Evolutionary conservation across 371 early-diverging fungal genomes (phyloP), one percentile per base, ranked within the genome.

Genomic region (Phascolomyces articulosus): DNA sequence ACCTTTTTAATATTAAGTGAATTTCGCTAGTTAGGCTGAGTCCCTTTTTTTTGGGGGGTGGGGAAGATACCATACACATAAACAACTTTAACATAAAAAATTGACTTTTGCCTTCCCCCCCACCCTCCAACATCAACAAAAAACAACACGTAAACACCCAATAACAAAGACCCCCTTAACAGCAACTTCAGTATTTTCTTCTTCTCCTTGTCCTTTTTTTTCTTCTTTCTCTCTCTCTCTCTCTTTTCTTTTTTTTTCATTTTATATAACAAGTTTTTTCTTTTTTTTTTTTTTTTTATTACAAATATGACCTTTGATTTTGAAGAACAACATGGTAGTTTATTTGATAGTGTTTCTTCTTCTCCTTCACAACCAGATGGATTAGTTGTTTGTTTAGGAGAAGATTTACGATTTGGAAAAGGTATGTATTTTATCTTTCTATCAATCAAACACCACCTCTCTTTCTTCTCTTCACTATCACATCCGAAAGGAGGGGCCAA

Each of bases 221-320:
- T 29, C 44, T 55, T 16, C 31, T 60, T 23, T 40, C 27, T 40
- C 28, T 3, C 41, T 24, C 56, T 40, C 27, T 62, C 23, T 34
- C 47, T 56, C 49, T 31, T 24, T 58, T 15, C 10, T 58, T 31
- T 21, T 44, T 44, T 11, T 34, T 34, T 34, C 34, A 3, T 16
- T 44, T 8, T 13, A 44, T 13, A 44, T 44, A 0, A 13, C 38
- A 38, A n/a, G n/a, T n/a, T n/a, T n/a, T n/a, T n/a, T n/a, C n/a
- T n/a, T n/a, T n/a, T n/a, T 34, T 34, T 34, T 6, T 34, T 9
- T 34, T 34, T 9, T 34, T 11, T 34, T 44, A 13, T n/a, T 18
- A 44, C 15, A 38, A 38, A 38, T 9, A 77, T 77, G 78, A 74
- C 78, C 16, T 77, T 74, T 67, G 78, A 77, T 40, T 77, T 77